Conservation (phyloP, 2,329 filamentous ascomycete genomes). For the Botrytis porri region DNA sequence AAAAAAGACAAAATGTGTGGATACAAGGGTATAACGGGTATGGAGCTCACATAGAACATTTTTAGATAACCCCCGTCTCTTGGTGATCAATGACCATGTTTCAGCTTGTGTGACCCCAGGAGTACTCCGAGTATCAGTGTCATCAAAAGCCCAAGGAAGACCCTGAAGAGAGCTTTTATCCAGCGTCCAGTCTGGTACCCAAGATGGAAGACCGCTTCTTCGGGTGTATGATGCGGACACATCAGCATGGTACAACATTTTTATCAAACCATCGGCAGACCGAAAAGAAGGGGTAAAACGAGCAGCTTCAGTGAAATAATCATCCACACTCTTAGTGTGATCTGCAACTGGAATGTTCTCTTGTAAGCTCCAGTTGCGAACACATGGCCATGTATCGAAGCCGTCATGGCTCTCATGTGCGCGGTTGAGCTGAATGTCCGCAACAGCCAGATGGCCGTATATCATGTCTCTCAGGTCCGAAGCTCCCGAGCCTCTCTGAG, state of each 20-base stretch:
- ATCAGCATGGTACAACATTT: background rate
- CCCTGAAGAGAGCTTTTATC: background rate
- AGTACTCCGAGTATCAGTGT: background rate
- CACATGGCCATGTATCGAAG: background rate
- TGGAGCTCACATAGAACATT: fast-evolving
- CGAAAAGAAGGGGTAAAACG: background rate
- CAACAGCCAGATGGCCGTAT: background rate
- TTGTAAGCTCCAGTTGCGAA: background rate
- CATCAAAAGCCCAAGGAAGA: background rate
- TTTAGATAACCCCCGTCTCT: background rate
- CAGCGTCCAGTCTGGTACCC: background rate
- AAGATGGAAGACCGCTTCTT: background rate
- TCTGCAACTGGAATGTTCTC: background rate
- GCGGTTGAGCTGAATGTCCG: background rate
- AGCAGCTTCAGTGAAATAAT: background rate
- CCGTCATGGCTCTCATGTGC: background rate
- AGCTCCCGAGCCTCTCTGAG: background rate
- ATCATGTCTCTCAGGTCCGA: background rate
- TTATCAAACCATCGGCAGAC: background rate
- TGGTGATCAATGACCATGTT: background rate
- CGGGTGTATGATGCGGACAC: background rate
- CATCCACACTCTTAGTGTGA: background rate
- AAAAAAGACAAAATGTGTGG: background rate
- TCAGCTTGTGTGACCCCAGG: background rate
- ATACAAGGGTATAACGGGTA: background rate